Evolutionary conservation across 305 asterid genomes (phyloP).

Genomic region (Fraxinus sp.): DNA sequence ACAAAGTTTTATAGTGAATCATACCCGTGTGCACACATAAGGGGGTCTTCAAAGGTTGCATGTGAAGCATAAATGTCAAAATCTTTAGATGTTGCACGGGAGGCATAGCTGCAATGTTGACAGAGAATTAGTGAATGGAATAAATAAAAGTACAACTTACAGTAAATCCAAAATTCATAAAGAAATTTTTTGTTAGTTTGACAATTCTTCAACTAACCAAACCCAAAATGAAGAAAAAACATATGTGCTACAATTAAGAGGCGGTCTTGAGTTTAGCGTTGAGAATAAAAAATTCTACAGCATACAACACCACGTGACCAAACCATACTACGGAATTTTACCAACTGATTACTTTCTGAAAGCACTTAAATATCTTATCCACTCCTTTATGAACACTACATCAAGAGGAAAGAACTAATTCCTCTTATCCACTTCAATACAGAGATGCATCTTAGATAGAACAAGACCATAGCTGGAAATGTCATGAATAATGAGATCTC

Average conservation of each 20-base stretch:
- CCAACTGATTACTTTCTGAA: not conserved
- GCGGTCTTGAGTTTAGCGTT: not conserved
- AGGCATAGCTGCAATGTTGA: conserved; percentile 61
- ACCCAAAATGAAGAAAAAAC: not conserved
- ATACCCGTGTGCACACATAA: conserved; percentile 83
- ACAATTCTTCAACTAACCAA: not conserved
- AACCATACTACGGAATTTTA: not conserved
- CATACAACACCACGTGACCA: not conserved
- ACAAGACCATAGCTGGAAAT: not conserved
- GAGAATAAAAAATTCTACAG: not conserved
- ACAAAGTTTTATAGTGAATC: conserved; percentile 3
- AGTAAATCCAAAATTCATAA: not conserved
- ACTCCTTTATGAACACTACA: not conserved
- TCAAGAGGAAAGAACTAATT: not conserved
- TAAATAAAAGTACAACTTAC: not conserved
- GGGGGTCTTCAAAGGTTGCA: conserved; percentile 90
- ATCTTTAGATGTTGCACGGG: conserved; percentile 62
- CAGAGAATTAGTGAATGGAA: conserved; percentile 3
- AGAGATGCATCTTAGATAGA: not conserved
- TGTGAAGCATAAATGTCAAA: conserved; percentile 75
- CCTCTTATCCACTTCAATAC: not conserved
- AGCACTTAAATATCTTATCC: not conserved
- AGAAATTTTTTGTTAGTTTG: not conserved
- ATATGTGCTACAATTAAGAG: not conserved
- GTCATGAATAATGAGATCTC: not conserved